Evolutionary conservation across 1,139 yeast genomes (phyloP).

Genomic region (Diutina rugosa): DNA sequence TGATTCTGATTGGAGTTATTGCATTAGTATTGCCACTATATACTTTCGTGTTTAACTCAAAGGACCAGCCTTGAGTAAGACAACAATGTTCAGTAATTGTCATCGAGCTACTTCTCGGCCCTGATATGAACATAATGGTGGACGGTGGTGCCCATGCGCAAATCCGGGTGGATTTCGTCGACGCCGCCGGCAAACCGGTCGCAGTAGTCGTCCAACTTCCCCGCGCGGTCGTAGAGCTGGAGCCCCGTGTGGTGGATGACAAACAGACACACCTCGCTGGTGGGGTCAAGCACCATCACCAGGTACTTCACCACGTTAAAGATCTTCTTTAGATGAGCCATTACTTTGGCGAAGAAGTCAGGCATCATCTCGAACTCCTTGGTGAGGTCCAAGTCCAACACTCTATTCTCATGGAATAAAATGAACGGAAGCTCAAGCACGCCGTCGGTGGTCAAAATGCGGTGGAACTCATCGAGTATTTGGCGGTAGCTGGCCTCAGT

Average conservation of each 20-base stretch:
- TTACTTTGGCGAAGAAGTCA: background rate
- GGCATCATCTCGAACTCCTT: background rate
- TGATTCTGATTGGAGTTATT: no score
- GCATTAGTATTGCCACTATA: no score
- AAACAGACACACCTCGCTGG: constrained; percentile 1
- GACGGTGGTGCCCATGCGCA: background rate
- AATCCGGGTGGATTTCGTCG: background rate
- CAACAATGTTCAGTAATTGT: no score
- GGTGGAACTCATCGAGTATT: background rate
- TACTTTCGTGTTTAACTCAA: no score
- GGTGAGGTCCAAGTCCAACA: background rate
- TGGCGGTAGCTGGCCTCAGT: background rate
- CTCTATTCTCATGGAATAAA: background rate
- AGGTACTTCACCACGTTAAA: background rate
- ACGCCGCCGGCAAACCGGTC: background rate
- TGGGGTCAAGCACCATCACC: constrained; percentile 1
- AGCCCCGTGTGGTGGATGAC: background rate
- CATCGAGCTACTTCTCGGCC: background rate
- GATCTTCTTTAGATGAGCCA: background rate
- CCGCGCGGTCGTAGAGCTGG: background rate
- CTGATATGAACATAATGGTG: background rate
- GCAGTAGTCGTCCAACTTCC: background rate
- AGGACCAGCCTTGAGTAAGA: no score
- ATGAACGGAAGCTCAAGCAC: background rate
- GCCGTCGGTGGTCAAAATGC: background rate